These are phyloP conservation scores for Prunus yedoensis DNA, from an alignment of 331 rosid genomes.

Conservation along the genomic window DNA sequence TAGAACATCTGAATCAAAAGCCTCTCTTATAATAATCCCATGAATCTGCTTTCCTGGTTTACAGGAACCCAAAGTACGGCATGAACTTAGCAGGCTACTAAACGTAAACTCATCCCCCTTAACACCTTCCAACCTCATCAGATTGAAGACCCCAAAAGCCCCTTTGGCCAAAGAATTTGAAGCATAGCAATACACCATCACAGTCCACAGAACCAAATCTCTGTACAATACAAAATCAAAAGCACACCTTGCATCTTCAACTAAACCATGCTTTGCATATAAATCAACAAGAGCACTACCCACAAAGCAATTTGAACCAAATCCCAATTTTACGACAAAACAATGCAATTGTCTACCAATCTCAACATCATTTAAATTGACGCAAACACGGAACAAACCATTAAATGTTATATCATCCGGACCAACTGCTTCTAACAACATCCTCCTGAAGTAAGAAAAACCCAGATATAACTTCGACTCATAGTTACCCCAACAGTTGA, in stretches of 20 bases:
- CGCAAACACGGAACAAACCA: conserved; percentile 52
- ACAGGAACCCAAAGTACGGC: conserved; percentile 31
- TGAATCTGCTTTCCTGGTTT: conserved; percentile 57
- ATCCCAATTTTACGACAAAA: conserved; percentile 49
- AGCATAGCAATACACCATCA: conserved; percentile 63
- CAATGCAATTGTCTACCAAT: conserved; percentile 67
- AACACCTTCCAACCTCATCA: conserved; percentile 43
- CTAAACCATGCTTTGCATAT: conserved; percentile 56
- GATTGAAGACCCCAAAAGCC: conserved; percentile 43
- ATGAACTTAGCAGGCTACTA: conserved; percentile 54
- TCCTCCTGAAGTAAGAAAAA: conserved; percentile 47
- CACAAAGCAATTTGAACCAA: conserved; percentile 60
- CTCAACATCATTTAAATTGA: conserved; percentile 35
- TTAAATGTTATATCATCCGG: conserved; percentile 61
- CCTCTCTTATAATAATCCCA: conserved; percentile 37
- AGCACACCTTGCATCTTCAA: conserved; percentile 51
- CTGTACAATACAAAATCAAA: conserved; percentile 35
- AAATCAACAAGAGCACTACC: conserved; percentile 54
- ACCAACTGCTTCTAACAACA: conserved; percentile 45
- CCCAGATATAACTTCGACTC: conserved; percentile 20
- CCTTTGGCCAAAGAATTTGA: conserved; percentile 42
- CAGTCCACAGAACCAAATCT: conserved; percentile 81
- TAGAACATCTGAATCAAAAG: conserved; percentile 60
- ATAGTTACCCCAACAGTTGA: conserved; percentile 24
- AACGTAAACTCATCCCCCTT: conserved; percentile 69